Percentiles rank a stretch among this genome's conserved stretches.
phyloP scores from a whole-genome alignment of 2,329 filamentous ascomycete genomes.

The Calonectria multiphialidica region DNA sequence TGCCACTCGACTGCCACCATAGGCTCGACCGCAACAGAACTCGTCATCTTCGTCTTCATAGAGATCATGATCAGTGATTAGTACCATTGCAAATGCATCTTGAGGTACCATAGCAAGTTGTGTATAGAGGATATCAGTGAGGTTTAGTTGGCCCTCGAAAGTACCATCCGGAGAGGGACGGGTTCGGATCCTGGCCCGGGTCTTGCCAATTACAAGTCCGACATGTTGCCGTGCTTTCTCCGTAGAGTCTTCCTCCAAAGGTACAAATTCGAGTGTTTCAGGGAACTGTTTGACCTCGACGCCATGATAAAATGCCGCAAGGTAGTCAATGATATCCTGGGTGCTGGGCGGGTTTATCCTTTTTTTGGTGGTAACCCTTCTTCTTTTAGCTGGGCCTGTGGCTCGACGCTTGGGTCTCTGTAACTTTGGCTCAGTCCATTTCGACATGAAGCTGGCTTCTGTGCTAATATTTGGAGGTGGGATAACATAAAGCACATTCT shows the following conservation, averaged over 20 bases:
- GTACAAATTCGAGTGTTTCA: neutral
- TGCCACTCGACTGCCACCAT: constrained; percentile 71
- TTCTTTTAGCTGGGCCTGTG: neutral
- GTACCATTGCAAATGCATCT: constrained; percentile 69
- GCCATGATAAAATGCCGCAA: neutral
- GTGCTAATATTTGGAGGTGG: neutral
- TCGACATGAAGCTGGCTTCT: neutral
- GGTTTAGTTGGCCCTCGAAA: neutral
- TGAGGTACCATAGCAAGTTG: constrained; percentile 53
- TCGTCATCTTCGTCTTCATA: constrained; percentile 75
- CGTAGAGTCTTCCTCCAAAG: neutral
- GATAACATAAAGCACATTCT: neutral
- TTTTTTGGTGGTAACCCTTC: neutral
- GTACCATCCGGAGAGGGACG: neutral
- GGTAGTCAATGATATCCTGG: neutral
- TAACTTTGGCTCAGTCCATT: neutral
- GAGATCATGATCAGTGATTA: constrained; percentile 72
- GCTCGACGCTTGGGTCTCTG: no score
- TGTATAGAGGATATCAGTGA: neutral
- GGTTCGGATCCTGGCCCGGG: neutral
- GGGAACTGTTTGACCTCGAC: neutral
- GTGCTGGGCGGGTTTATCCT: neutral
- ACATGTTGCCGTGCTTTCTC: neutral
- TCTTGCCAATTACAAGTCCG: neutral
- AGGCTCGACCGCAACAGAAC: constrained; percentile 76